These are phyloP conservation scores for Hypoxylon sp. DNA, from an alignment of 2,329 filamentous ascomycete genomes.

Conservation along the genomic window DNA sequence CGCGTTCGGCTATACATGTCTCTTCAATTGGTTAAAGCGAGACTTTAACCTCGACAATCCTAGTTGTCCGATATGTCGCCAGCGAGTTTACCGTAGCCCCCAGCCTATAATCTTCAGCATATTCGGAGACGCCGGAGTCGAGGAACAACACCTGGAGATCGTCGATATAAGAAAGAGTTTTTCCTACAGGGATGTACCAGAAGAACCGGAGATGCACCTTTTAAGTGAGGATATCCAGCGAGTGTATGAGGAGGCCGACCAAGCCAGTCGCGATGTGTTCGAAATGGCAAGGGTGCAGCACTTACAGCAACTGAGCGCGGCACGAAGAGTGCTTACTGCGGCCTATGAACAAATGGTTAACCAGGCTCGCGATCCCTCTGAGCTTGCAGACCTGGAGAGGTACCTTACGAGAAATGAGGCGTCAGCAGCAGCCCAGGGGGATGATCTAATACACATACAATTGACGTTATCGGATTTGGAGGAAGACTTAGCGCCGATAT, in stretches of 20 bases:
- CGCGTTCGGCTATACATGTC: constrained; percentile 41
- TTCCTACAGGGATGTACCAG: too few relatives aligned
- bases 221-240: too few relatives aligned
- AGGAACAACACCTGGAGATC: constrained; percentile 27
- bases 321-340: too few relatives aligned
- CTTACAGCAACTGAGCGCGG: too few relatives aligned
- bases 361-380: too few relatives aligned
- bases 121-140: constrained; percentile 10
- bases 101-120: background rate
- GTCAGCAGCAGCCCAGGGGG: background rate
- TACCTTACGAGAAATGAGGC: too few relatives aligned
- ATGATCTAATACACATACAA: background rate
- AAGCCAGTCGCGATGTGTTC: too few relatives aligned
- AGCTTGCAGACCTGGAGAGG: too few relatives aligned
- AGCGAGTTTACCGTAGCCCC: background rate
- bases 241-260: too few relatives aligned
- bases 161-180: constrained; percentile 14
- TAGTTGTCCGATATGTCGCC: constrained; percentile 28
- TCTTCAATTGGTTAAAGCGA: constrained; percentile 9
- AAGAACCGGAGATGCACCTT: too few relatives aligned
- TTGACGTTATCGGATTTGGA: background rate
- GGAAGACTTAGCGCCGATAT: background rate
- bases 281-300: too few relatives aligned
- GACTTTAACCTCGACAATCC: background rate
- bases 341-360: too few relatives aligned